These are phyloP conservation scores for Ophiostoma triangulosporum DNA, from an alignment of 2,329 filamentous ascomycete species.

Conservation along the genomic window DNA sequence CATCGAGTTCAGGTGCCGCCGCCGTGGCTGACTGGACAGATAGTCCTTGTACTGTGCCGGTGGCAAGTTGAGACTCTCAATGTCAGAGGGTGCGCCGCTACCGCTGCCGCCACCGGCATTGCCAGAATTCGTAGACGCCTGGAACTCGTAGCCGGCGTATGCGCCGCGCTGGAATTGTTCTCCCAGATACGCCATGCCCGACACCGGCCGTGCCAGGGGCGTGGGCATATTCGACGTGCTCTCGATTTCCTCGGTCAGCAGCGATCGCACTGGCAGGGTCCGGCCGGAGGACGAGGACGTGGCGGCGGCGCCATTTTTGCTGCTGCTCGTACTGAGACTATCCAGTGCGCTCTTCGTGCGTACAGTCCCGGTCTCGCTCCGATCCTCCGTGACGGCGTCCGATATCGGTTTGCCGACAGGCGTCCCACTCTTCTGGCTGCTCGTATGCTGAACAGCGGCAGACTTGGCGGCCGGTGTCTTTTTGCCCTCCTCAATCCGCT, in stretches of 20 bases:
- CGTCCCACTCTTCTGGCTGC: background rate
- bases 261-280: slow-evolving; percentile 25
- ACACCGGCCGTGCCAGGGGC: slow-evolving; percentile 40
- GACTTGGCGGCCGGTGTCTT: background rate
- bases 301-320: background rate
- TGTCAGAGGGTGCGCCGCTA: slow-evolving; percentile 24
- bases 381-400: background rate
- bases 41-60: slow-evolving; percentile 28
- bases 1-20: slow-evolving; percentile 35
- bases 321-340: background rate
- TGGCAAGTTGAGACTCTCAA: slow-evolving; percentile 36
- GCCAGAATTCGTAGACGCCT: background rate
- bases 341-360: background rate
- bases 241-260: slow-evolving; percentile 42
- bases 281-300: background rate
- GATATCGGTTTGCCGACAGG: background rate
- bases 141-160: background rate
- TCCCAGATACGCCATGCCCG: background rate
- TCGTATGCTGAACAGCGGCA: background rate
- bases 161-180: background rate
- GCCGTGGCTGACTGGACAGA: slow-evolving; percentile 18
- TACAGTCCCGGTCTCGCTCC: background rate
- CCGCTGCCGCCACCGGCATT: slow-evolving; percentile 8
- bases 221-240: slow-evolving; percentile 51
- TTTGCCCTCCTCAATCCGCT: slow-evolving; percentile 21